Evolutionary conservation across 2,329 filamentous ascomycete genomes (phyloP).

Genomic region (Nothophoma quercina): DNA sequence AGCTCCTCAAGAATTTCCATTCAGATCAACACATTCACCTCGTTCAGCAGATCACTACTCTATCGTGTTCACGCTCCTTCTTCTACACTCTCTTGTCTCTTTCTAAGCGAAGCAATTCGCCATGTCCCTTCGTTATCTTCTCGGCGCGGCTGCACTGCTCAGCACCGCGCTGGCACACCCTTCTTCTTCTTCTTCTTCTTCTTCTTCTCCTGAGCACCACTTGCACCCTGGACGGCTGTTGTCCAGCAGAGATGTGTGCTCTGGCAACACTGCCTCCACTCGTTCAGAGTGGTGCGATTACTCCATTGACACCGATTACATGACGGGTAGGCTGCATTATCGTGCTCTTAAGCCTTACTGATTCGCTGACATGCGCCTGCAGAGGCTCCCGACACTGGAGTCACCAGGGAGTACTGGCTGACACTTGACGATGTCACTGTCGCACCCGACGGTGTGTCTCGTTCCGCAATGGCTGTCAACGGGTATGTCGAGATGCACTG

Average conservation of each 20-base stretch:
- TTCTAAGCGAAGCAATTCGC: background rate
- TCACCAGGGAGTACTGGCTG: slow-evolving; percentile 60
- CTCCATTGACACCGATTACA: slow-evolving; percentile 62
- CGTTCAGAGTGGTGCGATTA: slow-evolving; percentile 56
- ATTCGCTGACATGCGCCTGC: background rate
- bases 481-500: slow-evolving; percentile 14
- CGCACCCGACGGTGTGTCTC: slow-evolving; percentile 63
- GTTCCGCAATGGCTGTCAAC: slow-evolving; percentile 50
- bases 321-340: slow-evolving; percentile 34
- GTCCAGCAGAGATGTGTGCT: slow-evolving; percentile 32
- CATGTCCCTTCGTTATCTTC: slow-evolving; percentile 7
- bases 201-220: background rate
- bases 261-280: slow-evolving; percentile 41
- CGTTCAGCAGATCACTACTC: background rate
- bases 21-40: slow-evolving; percentile 2
- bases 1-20: background rate
- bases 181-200: slow-evolving; percentile 1
- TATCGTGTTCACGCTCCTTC: background rate
- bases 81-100: background rate
- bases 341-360: background rate
- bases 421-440: slow-evolving; percentile 53
- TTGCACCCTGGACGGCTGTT: slow-evolving; percentile 3
- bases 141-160: slow-evolving; percentile 3
- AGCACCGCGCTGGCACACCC: slow-evolving; percentile 2
- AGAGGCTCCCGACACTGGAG: slow-evolving; percentile 60